Percentiles rank a stretch among this genome's conserved stretches.
These are phyloP conservation scores for Mortierella claussenii DNA, from an alignment of 192 early-diverging fungal genomes.

Conservation along the genomic window DNA sequence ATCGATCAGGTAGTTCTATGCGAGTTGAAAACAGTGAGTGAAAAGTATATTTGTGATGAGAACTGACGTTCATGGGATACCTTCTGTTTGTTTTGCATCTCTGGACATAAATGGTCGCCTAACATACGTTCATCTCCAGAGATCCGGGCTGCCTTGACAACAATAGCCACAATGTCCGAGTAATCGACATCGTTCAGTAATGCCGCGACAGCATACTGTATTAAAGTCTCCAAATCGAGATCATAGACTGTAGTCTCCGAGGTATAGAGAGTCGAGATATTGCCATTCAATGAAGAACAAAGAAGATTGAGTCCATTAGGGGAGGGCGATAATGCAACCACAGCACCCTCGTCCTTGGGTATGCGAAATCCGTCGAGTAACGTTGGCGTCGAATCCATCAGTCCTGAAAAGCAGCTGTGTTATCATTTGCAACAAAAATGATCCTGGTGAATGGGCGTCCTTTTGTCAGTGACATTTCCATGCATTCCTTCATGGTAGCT, in stretches of 20 bases:
- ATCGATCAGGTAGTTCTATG: slow-evolving; percentile 36
- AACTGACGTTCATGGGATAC: no score
- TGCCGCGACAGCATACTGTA: slow-evolving; percentile 25
- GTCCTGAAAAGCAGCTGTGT: slow-evolving; percentile 26
- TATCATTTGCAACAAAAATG: no score
- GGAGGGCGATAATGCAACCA: slow-evolving; percentile 28
- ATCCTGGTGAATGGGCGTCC: no score
- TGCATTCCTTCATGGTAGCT: no score
- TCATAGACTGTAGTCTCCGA: slow-evolving; percentile 28
- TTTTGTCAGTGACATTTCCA: no score
- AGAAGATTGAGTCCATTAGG: slow-evolving; percentile 31
- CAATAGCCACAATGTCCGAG: slow-evolving; percentile 33
- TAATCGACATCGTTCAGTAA: slow-evolving; percentile 48
- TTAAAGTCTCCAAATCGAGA: slow-evolving; percentile 24
- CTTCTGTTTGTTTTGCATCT: neutral
- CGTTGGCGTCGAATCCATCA: slow-evolving; percentile 19
- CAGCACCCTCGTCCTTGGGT: slow-evolving; percentile 2
- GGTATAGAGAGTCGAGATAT: slow-evolving; percentile 20
- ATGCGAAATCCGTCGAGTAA: slow-evolving; percentile 25
- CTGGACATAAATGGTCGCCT: neutral
- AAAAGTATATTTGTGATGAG: neutral
- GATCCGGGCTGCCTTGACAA: slow-evolving; percentile 21
- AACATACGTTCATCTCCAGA: slow-evolving; percentile 20
- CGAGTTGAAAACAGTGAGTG: neutral
- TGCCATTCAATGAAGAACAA: slow-evolving; percentile 14